Evolutionary conservation across 345 rosid genomes (phyloP).

Genomic region (Pistacia integerrima): DNA sequence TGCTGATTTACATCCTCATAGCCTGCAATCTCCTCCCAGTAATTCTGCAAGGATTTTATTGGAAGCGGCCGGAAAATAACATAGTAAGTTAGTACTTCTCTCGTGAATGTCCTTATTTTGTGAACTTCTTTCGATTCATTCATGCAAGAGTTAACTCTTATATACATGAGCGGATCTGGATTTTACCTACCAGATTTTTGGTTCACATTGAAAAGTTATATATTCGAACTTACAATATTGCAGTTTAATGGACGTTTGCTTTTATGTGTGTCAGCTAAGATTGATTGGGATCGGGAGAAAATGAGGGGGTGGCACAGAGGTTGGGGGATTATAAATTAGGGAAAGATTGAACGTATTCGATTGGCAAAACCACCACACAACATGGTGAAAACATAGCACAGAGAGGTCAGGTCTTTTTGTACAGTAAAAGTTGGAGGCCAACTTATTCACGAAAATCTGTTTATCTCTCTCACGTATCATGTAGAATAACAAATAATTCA

Average conservation of each 20-base stretch:
- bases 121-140: too few species aligned
- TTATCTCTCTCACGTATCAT: too few species aligned
- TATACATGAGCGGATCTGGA: too few species aligned
- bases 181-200: too few species aligned
- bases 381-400: background rate
- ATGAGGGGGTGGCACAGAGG: conserved; percentile 10
- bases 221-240: background rate
- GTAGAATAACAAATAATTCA: too few species aligned
- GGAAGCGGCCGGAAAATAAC: conserved; percentile 71
- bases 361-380: background rate
- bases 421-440: background rate
- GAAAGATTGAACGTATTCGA: background rate
- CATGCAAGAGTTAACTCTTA: too few species aligned
- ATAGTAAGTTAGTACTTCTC: conserved; percentile 40
- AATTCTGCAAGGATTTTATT: conserved; percentile 76
- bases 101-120: too few species aligned
- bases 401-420: background rate
- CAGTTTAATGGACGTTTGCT: background rate
- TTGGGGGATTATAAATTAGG: background rate
- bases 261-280: conserved; percentile 38
- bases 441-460: background rate
- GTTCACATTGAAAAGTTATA: too few species aligned
- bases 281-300: conserved; percentile 47
- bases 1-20: conserved; percentile 56
- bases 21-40: conserved; percentile 73